Evolutionary conservation across 139 green algal species (phyloP), one percentile per base, ranked within the genome.

Genomic region (Mesotaenium endlicherianum): DNA sequence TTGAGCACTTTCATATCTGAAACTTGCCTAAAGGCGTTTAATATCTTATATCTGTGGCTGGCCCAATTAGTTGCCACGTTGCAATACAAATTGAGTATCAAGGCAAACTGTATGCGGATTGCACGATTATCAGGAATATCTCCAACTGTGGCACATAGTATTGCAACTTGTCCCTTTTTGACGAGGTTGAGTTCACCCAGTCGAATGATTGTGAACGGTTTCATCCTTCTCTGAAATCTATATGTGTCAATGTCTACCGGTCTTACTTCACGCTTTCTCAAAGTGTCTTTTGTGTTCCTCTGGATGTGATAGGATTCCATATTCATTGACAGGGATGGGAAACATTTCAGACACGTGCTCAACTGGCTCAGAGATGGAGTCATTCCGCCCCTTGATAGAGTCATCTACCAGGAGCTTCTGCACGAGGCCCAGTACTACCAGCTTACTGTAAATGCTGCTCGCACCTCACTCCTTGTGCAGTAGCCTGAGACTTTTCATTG

Each of bases 301-400:
- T 38, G 5, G 41, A 5, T 72, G 5, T 72, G 14, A 43, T 60
- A 85, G 79, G 70, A 31, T 3, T 64, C 79, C 2, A 60, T 85
- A 20, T 85, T 85, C 79, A 85, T 85, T 49, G 79, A 85, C 79
- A 43, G 79, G 4, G 79, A 85, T 31, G 79, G 79, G n/a, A 53
- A 26, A 17, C 79, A 85, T 40, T 85, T 85, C 43, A 31, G 79
- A 8, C 79, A 85, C 60, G 57, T 85, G n/a, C 79, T 85, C n/a
- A 85, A 85, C 79, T 85, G 79, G 79, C 79, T 85, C 14, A 38
- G 79, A 16, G 79, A 85, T 45, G 79, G 79, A 3, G n/a, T 40
- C 2, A 60, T 85, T 8, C 79, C 79, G 1, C 30, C 80, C 8
- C 36, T 70, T 2, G 79, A 85, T n/a, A 20, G 17, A 4, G 39